These are phyloP conservation scores for Capsicum rhomboideum DNA, from an alignment of 257 asterid genomes.

Conservation along the genomic window DNA sequence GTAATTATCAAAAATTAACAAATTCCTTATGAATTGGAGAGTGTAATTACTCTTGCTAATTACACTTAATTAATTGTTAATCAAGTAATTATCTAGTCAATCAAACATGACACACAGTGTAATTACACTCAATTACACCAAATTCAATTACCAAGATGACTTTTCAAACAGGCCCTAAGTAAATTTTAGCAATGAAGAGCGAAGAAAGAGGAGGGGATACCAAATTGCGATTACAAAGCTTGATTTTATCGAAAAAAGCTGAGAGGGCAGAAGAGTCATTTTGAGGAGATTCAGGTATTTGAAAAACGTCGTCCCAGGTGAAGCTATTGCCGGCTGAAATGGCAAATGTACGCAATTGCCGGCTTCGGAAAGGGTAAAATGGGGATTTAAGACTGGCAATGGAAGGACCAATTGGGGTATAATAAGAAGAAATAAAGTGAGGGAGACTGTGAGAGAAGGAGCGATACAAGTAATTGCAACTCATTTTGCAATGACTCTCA, in stretches of 20 bases:
- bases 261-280: slow-evolving; percentile 38
- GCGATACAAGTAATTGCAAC: neutral
- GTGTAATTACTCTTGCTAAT: too few relatives aligned
- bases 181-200: neutral
- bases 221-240: slow-evolving; percentile 67
- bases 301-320: slow-evolving; percentile 67
- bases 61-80: too few relatives aligned
- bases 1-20: too few relatives aligned
- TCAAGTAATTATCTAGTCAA: too few relatives aligned
- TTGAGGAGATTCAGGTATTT: slow-evolving; percentile 12
- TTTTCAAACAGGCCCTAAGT: too few relatives aligned
- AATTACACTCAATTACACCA: too few relatives aligned
- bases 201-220: slow-evolving; percentile 19
- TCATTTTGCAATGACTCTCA: slow-evolving; percentile 1
- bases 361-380: slow-evolving; percentile 10
- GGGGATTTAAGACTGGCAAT: slow-evolving; percentile 1
- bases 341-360: slow-evolving; percentile 2
- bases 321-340: slow-evolving; percentile 16
- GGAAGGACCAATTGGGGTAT: neutral
- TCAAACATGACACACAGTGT: too few relatives aligned
- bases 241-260: slow-evolving; percentile 58
- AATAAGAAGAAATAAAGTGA: neutral
- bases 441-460: slow-evolving; percentile 3
- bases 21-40: too few relatives aligned
- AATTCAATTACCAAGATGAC: too few relatives aligned